Percentiles rank a stretch among this genome's conserved stretches.
Evolutionary conservation across 192 early-diverging fungal species (phyloP).

Genomic region (Gryganskiella cystojenkinii): DNA sequence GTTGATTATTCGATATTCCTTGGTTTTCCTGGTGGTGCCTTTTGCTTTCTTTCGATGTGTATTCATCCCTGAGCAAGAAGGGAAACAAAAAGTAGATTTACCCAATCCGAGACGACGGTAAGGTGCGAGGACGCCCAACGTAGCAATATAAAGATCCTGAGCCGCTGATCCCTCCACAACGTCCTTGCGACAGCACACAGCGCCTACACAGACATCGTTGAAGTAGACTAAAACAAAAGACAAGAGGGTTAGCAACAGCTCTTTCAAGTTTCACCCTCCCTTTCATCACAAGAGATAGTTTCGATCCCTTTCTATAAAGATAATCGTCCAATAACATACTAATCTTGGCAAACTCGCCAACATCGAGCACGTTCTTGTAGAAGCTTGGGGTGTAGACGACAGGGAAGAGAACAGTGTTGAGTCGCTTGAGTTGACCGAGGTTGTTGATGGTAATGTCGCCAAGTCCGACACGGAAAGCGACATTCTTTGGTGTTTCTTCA

Average conservation of each 20-base stretch:
- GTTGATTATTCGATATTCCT: no score
- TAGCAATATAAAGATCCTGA: slow-evolving; percentile 80
- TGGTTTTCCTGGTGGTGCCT: background rate
- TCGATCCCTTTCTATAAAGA: no score
- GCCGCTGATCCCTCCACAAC: slow-evolving; percentile 51
- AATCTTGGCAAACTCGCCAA: slow-evolving; percentile 76
- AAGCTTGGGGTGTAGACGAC: slow-evolving; percentile 83
- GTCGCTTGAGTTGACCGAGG: slow-evolving; percentile 72
- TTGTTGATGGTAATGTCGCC: slow-evolving; percentile 70
- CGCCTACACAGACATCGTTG: slow-evolving; percentile 79
- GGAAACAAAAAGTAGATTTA: slow-evolving; percentile 22
- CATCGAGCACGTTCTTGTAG: slow-evolving; percentile 77
- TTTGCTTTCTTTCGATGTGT: background rate
- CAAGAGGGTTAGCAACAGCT: no score
- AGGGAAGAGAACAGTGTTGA: slow-evolving; percentile 90
- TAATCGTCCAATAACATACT: slow-evolving; percentile 49
- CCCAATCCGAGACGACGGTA: slow-evolving; percentile 86
- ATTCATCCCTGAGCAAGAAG: background rate
- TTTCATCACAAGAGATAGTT: no score
- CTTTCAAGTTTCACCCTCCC: no score
- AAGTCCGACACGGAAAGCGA: slow-evolving; percentile 54
- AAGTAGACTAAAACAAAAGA: slow-evolving; percentile 65
- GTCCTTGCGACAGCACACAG: slow-evolving; percentile 86
- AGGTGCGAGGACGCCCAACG: slow-evolving; percentile 88
- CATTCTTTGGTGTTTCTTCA: slow-evolving; percentile 18